Evolutionary conservation across 164 flowering plant genomes (phyloP).

Genomic region (Brasenia schreberi): DNA sequence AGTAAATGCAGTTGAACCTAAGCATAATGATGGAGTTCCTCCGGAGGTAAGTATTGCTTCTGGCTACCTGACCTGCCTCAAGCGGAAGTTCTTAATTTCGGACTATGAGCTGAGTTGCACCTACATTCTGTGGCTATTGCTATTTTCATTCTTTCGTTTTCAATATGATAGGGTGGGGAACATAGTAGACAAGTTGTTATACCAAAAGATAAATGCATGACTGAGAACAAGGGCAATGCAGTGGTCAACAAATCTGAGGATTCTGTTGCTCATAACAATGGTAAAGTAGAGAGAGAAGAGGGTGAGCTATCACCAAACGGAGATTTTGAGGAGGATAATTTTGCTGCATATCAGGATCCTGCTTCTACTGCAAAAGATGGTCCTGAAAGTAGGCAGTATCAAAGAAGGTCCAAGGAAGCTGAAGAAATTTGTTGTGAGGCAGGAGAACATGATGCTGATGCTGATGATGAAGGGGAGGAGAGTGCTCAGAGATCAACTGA

Average conservation of each 20-base stretch:
- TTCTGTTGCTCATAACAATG: conserved; percentile 18
- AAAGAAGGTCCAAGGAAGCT: conserved; percentile 24
- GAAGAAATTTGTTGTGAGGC: conserved; percentile 21
- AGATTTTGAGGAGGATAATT: conserved; percentile 71
- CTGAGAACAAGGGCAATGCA: conserved; percentile 13
- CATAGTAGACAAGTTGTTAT: conserved; percentile 15
- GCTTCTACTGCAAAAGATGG: conserved; percentile 29
- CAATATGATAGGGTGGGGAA: conserved; percentile 11
- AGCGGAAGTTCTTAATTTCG: no score
- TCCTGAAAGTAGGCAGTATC: conserved; percentile 29
- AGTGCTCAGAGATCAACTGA: conserved; percentile 73
- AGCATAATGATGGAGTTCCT: conserved; percentile 19
- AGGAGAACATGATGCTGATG: conserved; percentile 62
- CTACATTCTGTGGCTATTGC: neutral
- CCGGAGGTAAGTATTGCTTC: conserved; percentile 33
- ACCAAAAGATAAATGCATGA: conserved; percentile 22
- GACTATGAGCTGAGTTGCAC: neutral
- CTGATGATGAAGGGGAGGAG: conserved; percentile 79
- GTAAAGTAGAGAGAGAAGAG: conserved; percentile 78
- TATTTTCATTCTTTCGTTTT: conserved; percentile 1
- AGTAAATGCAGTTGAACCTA: conserved; percentile 26
- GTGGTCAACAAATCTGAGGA: conserved; percentile 5
- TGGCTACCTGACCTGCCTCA: no score
- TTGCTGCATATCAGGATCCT: conserved; percentile 38
- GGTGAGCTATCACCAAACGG: conserved; percentile 86